Percentiles rank a stretch among this genome's conserved stretches.
Evolutionary conservation across 1,284 basidiomycete species (phyloP).

Genomic region (Cutaneotrichosporon sp.): DNA sequence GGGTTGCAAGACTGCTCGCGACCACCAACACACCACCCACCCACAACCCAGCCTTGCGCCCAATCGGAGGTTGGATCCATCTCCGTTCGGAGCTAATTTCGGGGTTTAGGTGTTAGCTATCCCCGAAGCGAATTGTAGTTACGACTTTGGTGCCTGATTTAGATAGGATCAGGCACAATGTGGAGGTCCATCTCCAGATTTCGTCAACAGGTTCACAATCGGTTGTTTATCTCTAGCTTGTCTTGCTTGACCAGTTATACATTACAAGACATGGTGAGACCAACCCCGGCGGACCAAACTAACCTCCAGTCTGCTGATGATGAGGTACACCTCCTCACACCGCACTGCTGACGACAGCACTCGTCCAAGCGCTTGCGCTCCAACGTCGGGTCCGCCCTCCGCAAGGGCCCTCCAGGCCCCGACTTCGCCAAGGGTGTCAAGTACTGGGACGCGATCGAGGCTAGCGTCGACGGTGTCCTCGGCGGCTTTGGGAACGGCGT

Average conservation of each 20-base stretch:
- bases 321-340: neutral
- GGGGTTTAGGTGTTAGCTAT: neutral
- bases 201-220: neutral
- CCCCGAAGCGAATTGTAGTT: neutral
- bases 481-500: conserved; percentile 55
- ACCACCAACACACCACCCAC: neutral
- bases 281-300: neutral
- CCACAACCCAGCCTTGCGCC: neutral
- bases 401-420: conserved; percentile 36
- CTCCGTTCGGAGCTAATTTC: neutral
- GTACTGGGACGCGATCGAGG: conserved; percentile 55
- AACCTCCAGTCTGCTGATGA: neutral
- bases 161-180: neutral
- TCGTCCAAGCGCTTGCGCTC: conserved; percentile 26
- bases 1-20: conserved; percentile 7
- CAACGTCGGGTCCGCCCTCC: conserved; percentile 39
- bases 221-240: neutral
- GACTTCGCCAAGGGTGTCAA: conserved; percentile 54
- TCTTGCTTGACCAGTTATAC: neutral
- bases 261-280: neutral
- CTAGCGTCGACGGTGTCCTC: conserved; percentile 55
- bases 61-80: neutral
- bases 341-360: conserved; percentile 15
- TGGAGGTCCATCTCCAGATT: neutral
- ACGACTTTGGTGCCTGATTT: neutral